phyloP scores from a whole-genome alignment of 2,329 filamentous ascomycete genomes.

The Fusarium compactum region DNA sequence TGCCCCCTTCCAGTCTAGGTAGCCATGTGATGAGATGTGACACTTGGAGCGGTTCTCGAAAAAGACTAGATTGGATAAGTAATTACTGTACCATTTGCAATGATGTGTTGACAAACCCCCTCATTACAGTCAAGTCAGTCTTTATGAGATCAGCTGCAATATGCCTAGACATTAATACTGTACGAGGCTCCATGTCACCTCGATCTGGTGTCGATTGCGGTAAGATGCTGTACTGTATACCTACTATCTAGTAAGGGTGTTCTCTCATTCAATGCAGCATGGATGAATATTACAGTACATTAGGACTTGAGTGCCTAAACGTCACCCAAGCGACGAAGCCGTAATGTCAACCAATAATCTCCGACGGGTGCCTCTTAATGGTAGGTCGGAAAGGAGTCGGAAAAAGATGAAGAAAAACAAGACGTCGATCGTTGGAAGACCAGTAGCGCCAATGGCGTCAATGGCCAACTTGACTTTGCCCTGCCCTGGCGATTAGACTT shows the following conservation, averaged over 20 bases:
- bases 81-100: not conserved
- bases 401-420: conserved; percentile 13
- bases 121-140: conserved; percentile 4
- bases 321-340: conserved; percentile 21
- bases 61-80: conserved; percentile 29
- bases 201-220: conserved; percentile 3
- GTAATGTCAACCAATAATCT: conserved; percentile 7
- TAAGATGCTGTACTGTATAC: not conserved
- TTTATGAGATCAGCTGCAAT: conserved; percentile 19
- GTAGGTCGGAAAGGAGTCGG: not conserved
- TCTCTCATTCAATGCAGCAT: not conserved
- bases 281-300: not conserved
- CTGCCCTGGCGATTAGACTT: conserved; percentile 9
- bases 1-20: conserved; percentile 36
- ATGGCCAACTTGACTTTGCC: conserved; percentile 12
- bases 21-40: conserved; percentile 42
- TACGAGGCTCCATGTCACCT: conserved; percentile 12
- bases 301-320: not conserved
- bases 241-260: not conserved
- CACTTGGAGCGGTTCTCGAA: conserved; percentile 29
- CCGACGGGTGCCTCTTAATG: conserved; percentile 21
- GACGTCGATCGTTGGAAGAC: conserved; percentile 14
- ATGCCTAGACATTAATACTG: conserved; percentile 2
- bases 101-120: conserved; percentile 27
- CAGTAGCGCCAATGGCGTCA: conserved; percentile 35